Evolutionary conservation across 352 stramenopile genomes (phyloP), one percentile per base, ranked within the genome.

Genomic region (Elongisporangium prolatum): DNA sequence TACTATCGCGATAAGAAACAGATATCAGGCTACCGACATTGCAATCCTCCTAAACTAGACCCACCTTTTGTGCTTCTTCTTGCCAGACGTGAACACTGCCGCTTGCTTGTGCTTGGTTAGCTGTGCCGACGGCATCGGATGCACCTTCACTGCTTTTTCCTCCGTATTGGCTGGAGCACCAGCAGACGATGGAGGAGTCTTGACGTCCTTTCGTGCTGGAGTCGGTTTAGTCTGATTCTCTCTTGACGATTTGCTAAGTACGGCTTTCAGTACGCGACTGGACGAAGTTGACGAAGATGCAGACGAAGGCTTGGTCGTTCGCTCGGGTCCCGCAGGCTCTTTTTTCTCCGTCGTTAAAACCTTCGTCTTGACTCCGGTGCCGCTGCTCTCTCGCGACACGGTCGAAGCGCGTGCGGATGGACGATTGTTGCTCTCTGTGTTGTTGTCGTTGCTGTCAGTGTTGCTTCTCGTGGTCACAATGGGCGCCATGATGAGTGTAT

Each of bases 51-150:
- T n/a, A n/a, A n/a, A n/a, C n/a, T n/a, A 6, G 25, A 74, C 70
- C 60, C 71, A 91, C 79, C 78, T 89, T 59, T 87, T 92, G 74
- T 89, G 67, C 18, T 83, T 87, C 61, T 87, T 89, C 61, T 87
- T 92, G 52, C 72, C 75, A 0, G 74, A 76, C 0, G 65, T 75
- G 66, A 87, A 92, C 24, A 89, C 78, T 0, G 80, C 68, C 0
- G 83, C 80, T 53, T 91, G 80, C 28, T 93, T 92, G 73, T 92
- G 80, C 49, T 86, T 90, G 57, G 86, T 71, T 1, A 89, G 65
- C 51, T 53, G 63, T 11, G 75, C 54, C 2, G 83, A 92, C 10
- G 83, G 83, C 40, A 92, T 53, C 7, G 69, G 68, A 4, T 79
- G 63, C 7, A 55, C 61, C 50, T 5, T 59, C 9, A 58, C 48